Percentiles rank a stretch among this genome's conserved stretches.
phyloP scores from a whole-genome alignment of 352 stramenopile species.

The Globisporangium middletonii region DNA sequence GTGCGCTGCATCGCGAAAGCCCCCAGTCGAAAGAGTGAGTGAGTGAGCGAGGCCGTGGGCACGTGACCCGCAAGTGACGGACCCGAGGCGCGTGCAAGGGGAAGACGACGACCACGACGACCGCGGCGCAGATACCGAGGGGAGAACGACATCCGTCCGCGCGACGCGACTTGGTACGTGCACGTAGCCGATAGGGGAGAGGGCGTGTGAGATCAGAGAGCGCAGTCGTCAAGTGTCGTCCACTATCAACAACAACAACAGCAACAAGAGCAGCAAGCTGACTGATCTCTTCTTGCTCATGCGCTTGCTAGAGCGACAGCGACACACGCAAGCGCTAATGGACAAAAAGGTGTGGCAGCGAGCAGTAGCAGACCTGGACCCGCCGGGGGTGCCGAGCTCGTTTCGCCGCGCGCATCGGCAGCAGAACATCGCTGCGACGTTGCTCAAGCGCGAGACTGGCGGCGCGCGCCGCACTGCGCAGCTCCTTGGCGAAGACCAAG shows the following conservation, averaged over 20 bases:
- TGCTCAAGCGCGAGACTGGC: conserved; percentile 55
- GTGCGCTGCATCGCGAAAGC: no score
- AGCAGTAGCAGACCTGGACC: conserved; percentile 59
- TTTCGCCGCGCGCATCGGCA: conserved; percentile 57
- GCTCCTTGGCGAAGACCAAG: conserved; percentile 35
- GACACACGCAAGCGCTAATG: conserved; percentile 9
- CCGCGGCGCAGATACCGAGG: no score
- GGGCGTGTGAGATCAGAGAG: no score
- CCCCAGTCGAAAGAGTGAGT: no score
- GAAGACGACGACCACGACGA: no score
- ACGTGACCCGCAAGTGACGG: no score
- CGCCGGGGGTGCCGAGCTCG: conserved; percentile 66
- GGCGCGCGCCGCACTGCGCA: conserved; percentile 37
- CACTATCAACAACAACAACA: background rate
- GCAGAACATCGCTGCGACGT: conserved; percentile 62
- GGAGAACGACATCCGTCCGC: no score
- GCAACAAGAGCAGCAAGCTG: no score
- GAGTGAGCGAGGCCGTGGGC: no score
- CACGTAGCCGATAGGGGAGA: no score
- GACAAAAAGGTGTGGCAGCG: conserved; percentile 71
- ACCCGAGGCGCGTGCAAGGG: no score
- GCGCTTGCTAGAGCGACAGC: background rate
- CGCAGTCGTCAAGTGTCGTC: background rate
- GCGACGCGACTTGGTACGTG: no score
- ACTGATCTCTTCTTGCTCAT: background rate